These are phyloP conservation scores for Candida lessepsii DNA, from an alignment of 805 yeast species.

Conservation along the genomic window DNA sequence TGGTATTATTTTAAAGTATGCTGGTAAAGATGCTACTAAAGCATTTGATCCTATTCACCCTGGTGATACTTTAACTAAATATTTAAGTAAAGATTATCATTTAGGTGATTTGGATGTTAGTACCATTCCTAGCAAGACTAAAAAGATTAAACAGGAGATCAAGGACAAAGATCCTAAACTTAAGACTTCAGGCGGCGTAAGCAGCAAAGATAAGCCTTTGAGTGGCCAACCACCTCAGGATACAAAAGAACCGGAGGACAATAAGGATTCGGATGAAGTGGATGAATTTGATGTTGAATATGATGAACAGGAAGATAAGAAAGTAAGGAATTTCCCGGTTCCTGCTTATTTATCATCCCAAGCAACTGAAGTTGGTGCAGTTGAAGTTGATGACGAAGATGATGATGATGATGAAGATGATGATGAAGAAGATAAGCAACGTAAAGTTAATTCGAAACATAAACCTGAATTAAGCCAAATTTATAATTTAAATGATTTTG, in stretches of 20 bases:
- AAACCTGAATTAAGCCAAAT: conserved; percentile 72
- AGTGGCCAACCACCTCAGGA: too few species aligned
- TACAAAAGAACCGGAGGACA: too few species aligned
- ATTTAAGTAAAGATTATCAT: conserved; percentile 46
- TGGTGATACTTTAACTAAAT: conserved; percentile 73
- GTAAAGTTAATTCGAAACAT: conserved; percentile 28
- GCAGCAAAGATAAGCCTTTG: too few species aligned
- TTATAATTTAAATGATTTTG: conserved; percentile 82
- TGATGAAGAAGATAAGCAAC: conserved; percentile 23
- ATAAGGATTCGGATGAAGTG: conserved; percentile 19
- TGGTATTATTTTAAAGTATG: conserved; percentile 50
- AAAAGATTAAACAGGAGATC: not conserved
- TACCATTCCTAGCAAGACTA: not conserved
- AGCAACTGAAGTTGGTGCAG: conserved; percentile 12
- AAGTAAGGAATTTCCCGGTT: conserved; percentile 21
- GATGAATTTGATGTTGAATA: conserved; percentile 42
- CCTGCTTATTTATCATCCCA: conserved; percentile 11
- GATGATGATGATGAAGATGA: conserved; percentile 36
- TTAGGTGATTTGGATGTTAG: conserved; percentile 32
- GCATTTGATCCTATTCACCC: conserved; percentile 91
- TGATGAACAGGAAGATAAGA: conserved; percentile 39
- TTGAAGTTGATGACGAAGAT: conserved; percentile 34
- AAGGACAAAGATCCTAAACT: not conserved
- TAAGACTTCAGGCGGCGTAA: too few species aligned
- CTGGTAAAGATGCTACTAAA: conserved; percentile 63